phyloP scores from a whole-genome alignment of 495 filamentous ascomycete genomes.

The Pseudevernia furfuracea region DNA sequence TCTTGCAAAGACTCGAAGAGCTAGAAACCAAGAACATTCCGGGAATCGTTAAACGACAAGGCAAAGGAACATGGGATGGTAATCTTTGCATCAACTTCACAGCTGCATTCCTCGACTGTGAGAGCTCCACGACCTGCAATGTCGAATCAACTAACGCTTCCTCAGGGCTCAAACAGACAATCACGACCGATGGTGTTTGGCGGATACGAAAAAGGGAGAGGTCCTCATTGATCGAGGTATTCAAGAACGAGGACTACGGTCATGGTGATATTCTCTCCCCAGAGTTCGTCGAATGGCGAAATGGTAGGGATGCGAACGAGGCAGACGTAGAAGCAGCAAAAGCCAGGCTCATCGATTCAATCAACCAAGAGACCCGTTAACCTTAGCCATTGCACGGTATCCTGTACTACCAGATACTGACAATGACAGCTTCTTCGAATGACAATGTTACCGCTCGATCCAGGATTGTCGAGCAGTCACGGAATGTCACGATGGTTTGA shows the following conservation, averaged over 20 bases:
- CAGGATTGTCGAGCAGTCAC: not conserved
- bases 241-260: constrained; percentile 61
- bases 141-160: constrained; percentile 11
- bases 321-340: constrained; percentile 9
- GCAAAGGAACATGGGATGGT: constrained; percentile 70
- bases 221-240: constrained; percentile 58
- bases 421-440: not conserved
- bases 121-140: constrained; percentile 18
- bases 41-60: constrained; percentile 54
- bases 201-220: constrained; percentile 58
- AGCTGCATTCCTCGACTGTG: constrained; percentile 66
- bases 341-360: not conserved
- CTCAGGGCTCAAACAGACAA: constrained; percentile 56
- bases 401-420: not conserved
- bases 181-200: constrained; percentile 72
- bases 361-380: not conserved
- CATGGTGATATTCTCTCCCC: constrained; percentile 69
- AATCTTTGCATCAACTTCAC: constrained; percentile 89
- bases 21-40: constrained; percentile 73
- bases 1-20: constrained; percentile 62
- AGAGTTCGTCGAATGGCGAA: constrained; percentile 70
- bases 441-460: not conserved
- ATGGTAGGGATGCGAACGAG: not conserved
- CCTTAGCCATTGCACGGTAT: not conserved
- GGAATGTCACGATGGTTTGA: not conserved